Conservation (phyloP, 2,329 filamentous ascomycete species). For the Graphilbum fragrans region DNA sequence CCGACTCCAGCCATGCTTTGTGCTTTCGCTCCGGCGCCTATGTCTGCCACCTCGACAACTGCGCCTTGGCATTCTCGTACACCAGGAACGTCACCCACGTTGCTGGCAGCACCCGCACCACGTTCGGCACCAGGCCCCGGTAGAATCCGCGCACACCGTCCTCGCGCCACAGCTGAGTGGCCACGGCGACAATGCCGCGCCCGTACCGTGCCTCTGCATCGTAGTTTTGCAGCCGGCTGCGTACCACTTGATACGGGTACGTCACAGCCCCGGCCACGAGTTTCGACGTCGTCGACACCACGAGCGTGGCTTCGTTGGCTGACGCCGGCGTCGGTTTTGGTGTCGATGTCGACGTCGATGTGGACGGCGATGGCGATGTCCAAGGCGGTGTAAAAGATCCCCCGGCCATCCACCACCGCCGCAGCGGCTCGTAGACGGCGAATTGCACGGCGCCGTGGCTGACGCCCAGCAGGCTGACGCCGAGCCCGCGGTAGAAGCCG, state of each 20-base stretch:
- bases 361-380: too few species aligned
- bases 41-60: slow-evolving; percentile 44
- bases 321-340: slow-evolving; percentile 5
- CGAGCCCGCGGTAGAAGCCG: slow-evolving; percentile 81
- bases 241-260: slow-evolving; percentile 89
- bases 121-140: slow-evolving; percentile 75
- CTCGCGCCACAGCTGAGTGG: slow-evolving; percentile 60
- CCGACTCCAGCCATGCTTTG: not conserved
- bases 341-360: not conserved
- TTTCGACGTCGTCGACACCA: slow-evolving; percentile 71
- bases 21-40: not conserved
- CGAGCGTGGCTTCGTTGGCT: slow-evolving; percentile 61
- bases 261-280: slow-evolving; percentile 80
- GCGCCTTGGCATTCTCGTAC: slow-evolving; percentile 83
- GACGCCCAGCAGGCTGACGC: slow-evolving; percentile 74
- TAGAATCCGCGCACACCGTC: slow-evolving; percentile 83
- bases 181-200: slow-evolving; percentile 57
- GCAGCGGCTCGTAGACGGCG: slow-evolving; percentile 73
- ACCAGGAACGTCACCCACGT: slow-evolving; percentile 96
- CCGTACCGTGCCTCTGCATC: slow-evolving; percentile 65
- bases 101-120: slow-evolving; percentile 83
- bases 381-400: not conserved
- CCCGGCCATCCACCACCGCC: slow-evolving; percentile 26
- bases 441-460: slow-evolving; percentile 93
- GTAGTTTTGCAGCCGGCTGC: slow-evolving; percentile 82